Percentiles rank a stretch among this genome's conserved stretches.
Evolutionary conservation across 1,284 basidiomycete genomes (phyloP).

Genomic region (Ustilago bromivora): DNA sequence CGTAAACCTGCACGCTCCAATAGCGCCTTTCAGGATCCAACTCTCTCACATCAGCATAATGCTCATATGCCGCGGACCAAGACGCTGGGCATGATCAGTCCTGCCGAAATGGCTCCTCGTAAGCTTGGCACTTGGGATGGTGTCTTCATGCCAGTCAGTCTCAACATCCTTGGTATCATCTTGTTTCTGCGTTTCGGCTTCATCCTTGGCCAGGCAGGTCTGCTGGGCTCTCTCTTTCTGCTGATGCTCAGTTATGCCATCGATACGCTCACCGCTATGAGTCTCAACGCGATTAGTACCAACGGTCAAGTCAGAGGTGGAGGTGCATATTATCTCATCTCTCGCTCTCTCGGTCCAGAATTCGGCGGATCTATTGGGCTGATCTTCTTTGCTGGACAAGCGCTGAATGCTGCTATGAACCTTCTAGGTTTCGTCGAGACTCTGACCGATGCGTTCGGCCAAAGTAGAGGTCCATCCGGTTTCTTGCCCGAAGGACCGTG

Average conservation of each 20-base stretch:
- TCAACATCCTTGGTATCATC: slow-evolving; percentile 69
- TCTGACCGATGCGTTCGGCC: slow-evolving; percentile 64
- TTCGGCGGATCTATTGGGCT: slow-evolving; percentile 69
- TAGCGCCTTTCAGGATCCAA: slow-evolving; percentile 37
- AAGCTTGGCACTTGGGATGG: slow-evolving; percentile 69
- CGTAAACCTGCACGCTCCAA: slow-evolving; percentile 42
- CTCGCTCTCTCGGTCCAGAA: slow-evolving; percentile 67
- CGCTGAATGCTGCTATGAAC: slow-evolving; percentile 68
- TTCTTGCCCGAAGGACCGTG: slow-evolving; percentile 67
- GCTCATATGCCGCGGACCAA: slow-evolving; percentile 40
- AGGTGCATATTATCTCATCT: slow-evolving; percentile 69
- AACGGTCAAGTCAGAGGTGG: slow-evolving; percentile 69
- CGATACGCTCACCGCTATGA: slow-evolving; percentile 67
- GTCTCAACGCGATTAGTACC: slow-evolving; percentile 67
- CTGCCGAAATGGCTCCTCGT: slow-evolving; percentile 55
- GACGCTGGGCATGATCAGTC: slow-evolving; percentile 58
- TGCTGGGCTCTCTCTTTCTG: slow-evolving; percentile 63
- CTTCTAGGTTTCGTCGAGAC: slow-evolving; percentile 68
- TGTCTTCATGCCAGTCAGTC: slow-evolving; percentile 68
- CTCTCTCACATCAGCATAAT: slow-evolving; percentile 3
- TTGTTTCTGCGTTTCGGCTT: slow-evolving; percentile 69
- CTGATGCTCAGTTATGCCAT: slow-evolving; percentile 64
- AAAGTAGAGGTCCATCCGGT: slow-evolving; percentile 45
- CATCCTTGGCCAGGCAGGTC: slow-evolving; percentile 66
- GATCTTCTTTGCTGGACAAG: slow-evolving; percentile 68